Conservation (phyloP, 2,329 filamentous ascomycete genomes). For the Phoma sp. region DNA sequence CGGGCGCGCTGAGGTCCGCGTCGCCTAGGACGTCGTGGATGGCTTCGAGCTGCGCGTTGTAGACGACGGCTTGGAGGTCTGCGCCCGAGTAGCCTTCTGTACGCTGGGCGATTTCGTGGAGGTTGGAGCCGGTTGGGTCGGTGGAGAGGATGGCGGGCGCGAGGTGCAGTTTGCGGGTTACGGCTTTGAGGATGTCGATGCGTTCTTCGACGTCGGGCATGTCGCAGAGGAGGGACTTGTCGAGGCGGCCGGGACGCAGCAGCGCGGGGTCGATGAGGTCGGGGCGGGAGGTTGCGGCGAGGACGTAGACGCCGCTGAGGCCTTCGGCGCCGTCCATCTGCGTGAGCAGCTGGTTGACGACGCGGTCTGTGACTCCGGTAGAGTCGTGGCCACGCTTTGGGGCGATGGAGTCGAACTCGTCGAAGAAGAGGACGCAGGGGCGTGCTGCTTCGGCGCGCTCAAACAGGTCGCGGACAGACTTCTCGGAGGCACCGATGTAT, state of each 20-base stretch:
- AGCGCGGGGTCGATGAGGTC: slow-evolving; percentile 96
- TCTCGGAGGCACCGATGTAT: slow-evolving; percentile 97
- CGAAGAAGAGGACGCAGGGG: slow-evolving; percentile 96
- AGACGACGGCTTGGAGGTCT: slow-evolving; percentile 91
- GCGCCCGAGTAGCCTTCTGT: slow-evolving; percentile 94
- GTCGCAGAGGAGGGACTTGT: slow-evolving; percentile 92
- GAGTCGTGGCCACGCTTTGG: slow-evolving; percentile 97
- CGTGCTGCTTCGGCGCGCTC: slow-evolving; percentile 88
- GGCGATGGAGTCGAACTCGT: slow-evolving; percentile 97
- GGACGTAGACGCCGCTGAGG: slow-evolving; percentile 90
- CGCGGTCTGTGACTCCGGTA: slow-evolving; percentile 96
- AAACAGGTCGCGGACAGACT: slow-evolving; percentile 93
- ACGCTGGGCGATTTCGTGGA: slow-evolving; percentile 76
- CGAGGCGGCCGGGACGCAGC: slow-evolving; percentile 86
- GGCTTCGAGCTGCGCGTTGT: slow-evolving; percentile 95
- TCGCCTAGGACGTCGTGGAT: slow-evolving; percentile 89
- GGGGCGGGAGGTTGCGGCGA: slow-evolving; percentile 91
- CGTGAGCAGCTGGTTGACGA: slow-evolving; percentile 96
- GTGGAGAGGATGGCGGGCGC: slow-evolving; percentile 67
- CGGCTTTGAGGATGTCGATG: slow-evolving; percentile 83
- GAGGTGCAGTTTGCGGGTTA: slow-evolving; percentile 82
- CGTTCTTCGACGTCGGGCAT: slow-evolving; percentile 83
- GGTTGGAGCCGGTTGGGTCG: slow-evolving; percentile 41
- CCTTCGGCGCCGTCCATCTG: slow-evolving; percentile 99
- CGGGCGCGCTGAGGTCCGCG: slow-evolving; percentile 48